phyloP scores from a whole-genome alignment of 163 green algal species.

The Smithsoniella earleae region DNA sequence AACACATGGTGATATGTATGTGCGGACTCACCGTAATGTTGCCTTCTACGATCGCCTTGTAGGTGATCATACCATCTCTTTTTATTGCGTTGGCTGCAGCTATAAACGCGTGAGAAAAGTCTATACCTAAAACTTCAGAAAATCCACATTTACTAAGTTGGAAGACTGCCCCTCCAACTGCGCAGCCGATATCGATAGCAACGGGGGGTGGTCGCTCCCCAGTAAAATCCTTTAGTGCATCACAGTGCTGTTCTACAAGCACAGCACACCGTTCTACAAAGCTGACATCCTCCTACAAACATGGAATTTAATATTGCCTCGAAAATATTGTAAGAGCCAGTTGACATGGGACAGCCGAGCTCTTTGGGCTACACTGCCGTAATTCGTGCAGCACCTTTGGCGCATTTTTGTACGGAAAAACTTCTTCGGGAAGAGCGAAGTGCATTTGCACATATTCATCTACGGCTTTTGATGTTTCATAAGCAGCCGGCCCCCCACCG shows the following conservation, averaged over 20 bases:
- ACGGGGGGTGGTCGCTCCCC: conserved; percentile 32
- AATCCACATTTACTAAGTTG: conserved; percentile 42
- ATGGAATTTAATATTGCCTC: no score
- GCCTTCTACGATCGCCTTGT: conserved; percentile 51
- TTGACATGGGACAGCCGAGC: no score
- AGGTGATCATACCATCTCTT: conserved; percentile 43
- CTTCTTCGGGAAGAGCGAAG: conserved; percentile 46
- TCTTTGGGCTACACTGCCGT: no score
- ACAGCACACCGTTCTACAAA: conserved; percentile 45
- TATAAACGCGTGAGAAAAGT: conserved; percentile 47
- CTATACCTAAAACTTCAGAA: conserved; percentile 42
- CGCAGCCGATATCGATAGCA: conserved; percentile 49
- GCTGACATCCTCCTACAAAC: conserved; percentile 43
- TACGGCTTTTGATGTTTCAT: conserved; percentile 57
- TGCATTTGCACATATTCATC: conserved; percentile 71
- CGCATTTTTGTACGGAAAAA: conserved; percentile 47
- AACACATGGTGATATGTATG: no score
- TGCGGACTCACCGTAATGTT: conserved; percentile 49
- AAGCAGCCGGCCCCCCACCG: conserved; percentile 45
- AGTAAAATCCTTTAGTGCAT: conserved; percentile 43
- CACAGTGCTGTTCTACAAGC: conserved; percentile 45
- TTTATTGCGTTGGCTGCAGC: conserved; percentile 49
- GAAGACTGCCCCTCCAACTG: conserved; percentile 43
- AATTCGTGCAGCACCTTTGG: conserved; percentile 35
- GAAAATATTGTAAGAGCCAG: no score